Evolutionary conservation across 2,329 filamentous ascomycete genomes (phyloP), one percentile per base, ranked within the genome.

Genomic region (Gnomoniopsis sp.): DNA sequence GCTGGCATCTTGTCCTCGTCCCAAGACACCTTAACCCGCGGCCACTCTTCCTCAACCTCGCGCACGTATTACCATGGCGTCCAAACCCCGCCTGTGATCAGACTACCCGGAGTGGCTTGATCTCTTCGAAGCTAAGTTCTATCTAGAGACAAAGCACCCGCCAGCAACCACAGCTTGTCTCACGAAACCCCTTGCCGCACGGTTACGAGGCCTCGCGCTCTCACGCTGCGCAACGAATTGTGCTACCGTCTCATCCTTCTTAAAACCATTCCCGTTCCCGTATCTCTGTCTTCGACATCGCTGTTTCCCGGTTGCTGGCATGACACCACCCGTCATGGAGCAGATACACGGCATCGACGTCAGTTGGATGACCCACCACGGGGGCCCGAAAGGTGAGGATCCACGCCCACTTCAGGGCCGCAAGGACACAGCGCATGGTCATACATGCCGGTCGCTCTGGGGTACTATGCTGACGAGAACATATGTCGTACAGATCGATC

Each of bases 341-440:
- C 87, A 89, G 67, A 84, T 90, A 65, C 87, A 91, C 72, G 88
- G 88, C 65, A 84, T 96, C 69, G 91, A 96, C 75, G 91, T 96
- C 70, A 92, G 89, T 74, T 96, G 91, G 91, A 89, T 96, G 79
- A 82, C 82, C 66, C 89, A 95, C 75, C 53, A 62, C 15, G 89
- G 90, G 70, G 85, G 88, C 66, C 86, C 87, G 64, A 92, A 89
- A 88, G 91, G 91, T 90, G 80, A 74, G 82, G 75, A 59, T 51
- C 51, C 55, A 33, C n/a, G 15, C 23, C 36, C 41, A n/a, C 53
- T 26, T 11, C 19, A 19, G 19, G 26, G 22, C 36, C n/a, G 23
- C 34, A 41, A 41, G 14, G 11, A 23, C 30, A 22, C 11, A 36
- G 15, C 19, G 7, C 21, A 21, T 15, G n/a, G 49, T 33, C 14